These are phyloP conservation scores for Massariosphaeria phaeospora DNA, from an alignment of 495 filamentous ascomycete genomes.

Conservation along the genomic window DNA sequence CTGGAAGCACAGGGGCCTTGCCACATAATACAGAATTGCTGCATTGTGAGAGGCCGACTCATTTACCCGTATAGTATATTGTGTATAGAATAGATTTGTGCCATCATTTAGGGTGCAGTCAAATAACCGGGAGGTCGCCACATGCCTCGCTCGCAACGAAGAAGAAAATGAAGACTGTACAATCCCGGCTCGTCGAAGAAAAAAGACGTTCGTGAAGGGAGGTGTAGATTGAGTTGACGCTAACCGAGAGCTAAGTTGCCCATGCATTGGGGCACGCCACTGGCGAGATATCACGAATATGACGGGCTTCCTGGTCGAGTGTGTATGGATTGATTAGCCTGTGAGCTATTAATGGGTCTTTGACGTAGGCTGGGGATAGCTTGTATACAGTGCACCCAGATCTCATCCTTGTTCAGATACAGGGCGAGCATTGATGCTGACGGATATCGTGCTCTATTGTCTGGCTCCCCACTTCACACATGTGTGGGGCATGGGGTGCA, in stretches of 20 bases:
- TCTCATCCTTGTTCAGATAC: background rate
- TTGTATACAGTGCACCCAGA: background rate
- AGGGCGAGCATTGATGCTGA: background rate
- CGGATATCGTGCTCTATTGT: background rate
- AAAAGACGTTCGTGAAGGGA: background rate
- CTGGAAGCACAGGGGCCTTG: constrained; percentile 7
- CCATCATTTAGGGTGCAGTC: constrained; percentile 9
- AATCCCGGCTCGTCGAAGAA: background rate
- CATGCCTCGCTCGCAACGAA: constrained; percentile 13
- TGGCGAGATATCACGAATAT: background rate
- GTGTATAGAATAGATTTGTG: constrained; percentile 28
- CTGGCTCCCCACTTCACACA: background rate
- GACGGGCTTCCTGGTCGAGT: background rate
- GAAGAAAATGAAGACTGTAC: background rate
- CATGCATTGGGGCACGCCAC: background rate
- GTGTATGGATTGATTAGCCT: background rate
- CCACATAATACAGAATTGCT: constrained; percentile 6
- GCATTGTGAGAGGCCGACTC: constrained; percentile 10
- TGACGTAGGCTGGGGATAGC: background rate
- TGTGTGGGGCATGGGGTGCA: constrained; percentile 1
- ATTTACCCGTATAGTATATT: constrained; percentile 27
- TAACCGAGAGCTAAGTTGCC: constrained; percentile 4
- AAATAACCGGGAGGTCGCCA: constrained; percentile 22
- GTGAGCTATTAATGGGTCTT: constrained; percentile 1
- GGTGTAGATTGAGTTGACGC: constrained; percentile 1